Percentiles rank a stretch among this genome's conserved stretches.
These are phyloP conservation scores for Flaveria brownii DNA, from an alignment of 129 eudicot genomes.

Conservation along the genomic window DNA sequence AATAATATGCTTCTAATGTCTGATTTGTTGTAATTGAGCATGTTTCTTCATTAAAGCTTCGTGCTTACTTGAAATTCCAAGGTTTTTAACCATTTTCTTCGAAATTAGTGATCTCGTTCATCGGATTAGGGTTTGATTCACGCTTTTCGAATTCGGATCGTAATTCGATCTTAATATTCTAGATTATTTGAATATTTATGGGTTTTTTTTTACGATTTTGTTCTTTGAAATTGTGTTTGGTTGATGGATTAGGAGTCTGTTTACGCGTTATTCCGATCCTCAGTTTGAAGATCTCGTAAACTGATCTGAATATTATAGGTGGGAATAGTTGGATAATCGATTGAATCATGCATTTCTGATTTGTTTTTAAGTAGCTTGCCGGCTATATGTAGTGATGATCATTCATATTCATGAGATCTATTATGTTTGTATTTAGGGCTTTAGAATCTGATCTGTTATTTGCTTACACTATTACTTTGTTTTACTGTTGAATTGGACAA, in stretches of 20 bases:
- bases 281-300: background rate
- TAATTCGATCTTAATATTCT: constrained; percentile 6
- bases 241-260: constrained; percentile 20
- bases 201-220: background rate
- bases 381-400: constrained; percentile 12
- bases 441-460: constrained; percentile 7
- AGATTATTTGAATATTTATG: background rate
- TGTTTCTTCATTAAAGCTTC: no score
- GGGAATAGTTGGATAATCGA: background rate
- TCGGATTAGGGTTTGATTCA: constrained; percentile 24
- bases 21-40: constrained; percentile 4
- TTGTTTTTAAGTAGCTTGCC: constrained; percentile 4
- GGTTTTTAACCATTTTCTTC: background rate
- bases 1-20: background rate
- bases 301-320: constrained; percentile 18
- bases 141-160: constrained; percentile 5
- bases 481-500: background rate
- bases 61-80: no score
- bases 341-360: background rate
- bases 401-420: constrained; percentile 15
- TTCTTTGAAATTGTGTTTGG: background rate
- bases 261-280: background rate
- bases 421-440: background rate
- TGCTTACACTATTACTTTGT: background rate
- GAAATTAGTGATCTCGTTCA: background rate